These are phyloP conservation scores for Neonectria faginata DNA, from an alignment of 2,329 filamentous ascomycete species.

Conservation along the genomic window DNA sequence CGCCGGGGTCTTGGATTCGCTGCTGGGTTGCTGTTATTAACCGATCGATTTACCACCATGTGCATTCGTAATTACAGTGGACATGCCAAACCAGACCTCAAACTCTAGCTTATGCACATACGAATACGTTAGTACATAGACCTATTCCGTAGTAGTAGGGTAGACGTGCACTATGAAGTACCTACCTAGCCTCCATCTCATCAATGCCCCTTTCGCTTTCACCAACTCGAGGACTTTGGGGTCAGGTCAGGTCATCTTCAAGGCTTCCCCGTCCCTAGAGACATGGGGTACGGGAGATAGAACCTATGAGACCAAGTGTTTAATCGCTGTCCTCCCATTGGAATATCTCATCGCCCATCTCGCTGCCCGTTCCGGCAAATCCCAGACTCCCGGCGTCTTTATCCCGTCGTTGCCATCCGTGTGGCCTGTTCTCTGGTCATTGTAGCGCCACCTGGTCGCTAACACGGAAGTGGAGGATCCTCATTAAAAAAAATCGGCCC, in stretches of 20 bases:
- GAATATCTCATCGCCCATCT: slow-evolving; percentile 26
- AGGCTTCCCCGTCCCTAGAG: not conserved
- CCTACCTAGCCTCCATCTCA: not conserved
- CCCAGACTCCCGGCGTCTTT: slow-evolving; percentile 24
- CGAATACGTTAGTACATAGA: too few relatives aligned
- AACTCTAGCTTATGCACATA: not conserved
- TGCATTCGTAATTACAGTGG: not conserved
- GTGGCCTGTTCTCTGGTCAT: slow-evolving; percentile 46
- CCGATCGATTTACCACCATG: not conserved
- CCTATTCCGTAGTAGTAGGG: not conserved
- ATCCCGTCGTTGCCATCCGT: slow-evolving; percentile 26
- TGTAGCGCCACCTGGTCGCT: slow-evolving; percentile 45
- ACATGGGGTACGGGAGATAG: slow-evolving; percentile 6
- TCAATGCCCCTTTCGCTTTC: slow-evolving; percentile 5
- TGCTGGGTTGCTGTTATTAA: not conserved
- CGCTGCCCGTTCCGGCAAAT: slow-evolving; percentile 30
- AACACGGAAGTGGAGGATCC: slow-evolving; percentile 46
- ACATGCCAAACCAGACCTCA: slow-evolving; percentile 5
- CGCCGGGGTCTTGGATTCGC: slow-evolving; percentile 12
- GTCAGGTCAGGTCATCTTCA: not conserved
- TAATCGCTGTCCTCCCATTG: slow-evolving; percentile 32
- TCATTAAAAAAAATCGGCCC: slow-evolving; percentile 46
- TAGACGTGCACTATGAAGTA: not conserved
- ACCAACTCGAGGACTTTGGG: not conserved
- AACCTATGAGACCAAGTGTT: slow-evolving; percentile 21